These are phyloP conservation scores for Musa troglodytarum DNA, from an alignment of 176 grass and related monocot genomes.

Conservation along the genomic window DNA sequence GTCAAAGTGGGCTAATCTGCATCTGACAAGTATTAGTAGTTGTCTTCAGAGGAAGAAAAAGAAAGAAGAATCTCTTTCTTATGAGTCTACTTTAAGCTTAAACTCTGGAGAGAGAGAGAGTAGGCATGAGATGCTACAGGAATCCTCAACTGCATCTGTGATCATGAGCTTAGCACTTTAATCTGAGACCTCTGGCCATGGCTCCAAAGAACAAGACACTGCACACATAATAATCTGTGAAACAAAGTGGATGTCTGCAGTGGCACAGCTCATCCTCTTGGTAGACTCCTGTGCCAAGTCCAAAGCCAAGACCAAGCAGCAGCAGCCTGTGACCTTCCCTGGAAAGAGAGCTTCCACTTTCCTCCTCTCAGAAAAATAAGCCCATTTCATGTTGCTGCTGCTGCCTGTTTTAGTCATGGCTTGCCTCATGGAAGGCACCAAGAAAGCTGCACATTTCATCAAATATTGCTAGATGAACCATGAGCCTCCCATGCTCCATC, in stretches of 20 bases:
- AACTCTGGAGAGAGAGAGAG: too few species aligned
- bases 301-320: conserved; percentile 6
- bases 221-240: not conserved
- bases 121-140: too few species aligned
- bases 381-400: not conserved
- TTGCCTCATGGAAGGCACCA: not conserved
- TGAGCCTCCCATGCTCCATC: too few species aligned
- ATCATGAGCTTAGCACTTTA: too few species aligned
- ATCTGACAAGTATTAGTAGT: too few species aligned
- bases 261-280: not conserved
- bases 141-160: too few species aligned
- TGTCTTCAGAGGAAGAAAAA: too few species aligned
- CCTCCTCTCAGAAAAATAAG: not conserved
- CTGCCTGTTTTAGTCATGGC: not conserved
- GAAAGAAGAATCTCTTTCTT: too few species aligned
- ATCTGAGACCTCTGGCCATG: not conserved
- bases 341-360: not conserved
- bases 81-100: too few species aligned
- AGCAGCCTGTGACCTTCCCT: not conserved
- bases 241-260: not conserved
- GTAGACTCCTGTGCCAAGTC: not conserved
- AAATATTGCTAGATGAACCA: too few species aligned
- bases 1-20: too few species aligned
- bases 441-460: too few species aligned
- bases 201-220: conserved; percentile 4